Evolutionary conservation across 2,329 filamentous ascomycete species (phyloP).

Genomic region (Alternaria longipes): DNA sequence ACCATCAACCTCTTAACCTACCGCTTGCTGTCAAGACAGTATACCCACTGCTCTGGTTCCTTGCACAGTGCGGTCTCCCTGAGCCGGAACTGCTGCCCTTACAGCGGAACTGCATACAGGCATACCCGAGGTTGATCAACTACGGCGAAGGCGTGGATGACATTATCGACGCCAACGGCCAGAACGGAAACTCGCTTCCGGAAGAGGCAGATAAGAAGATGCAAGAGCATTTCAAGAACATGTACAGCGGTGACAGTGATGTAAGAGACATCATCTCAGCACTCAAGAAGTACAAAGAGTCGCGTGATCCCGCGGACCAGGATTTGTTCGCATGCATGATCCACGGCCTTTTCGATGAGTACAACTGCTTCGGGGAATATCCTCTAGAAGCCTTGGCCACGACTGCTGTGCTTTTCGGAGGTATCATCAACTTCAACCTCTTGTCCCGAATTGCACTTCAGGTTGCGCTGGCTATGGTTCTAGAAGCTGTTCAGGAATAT

Average conservation of each 20-base stretch:
- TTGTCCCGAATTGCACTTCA: conserved; percentile 90
- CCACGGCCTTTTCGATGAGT: conserved; percentile 96
- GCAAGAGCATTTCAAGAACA: conserved; percentile 97
- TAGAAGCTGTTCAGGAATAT: conserved; percentile 93
- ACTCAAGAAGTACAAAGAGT: conserved; percentile 87
- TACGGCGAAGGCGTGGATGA: conserved; percentile 93
- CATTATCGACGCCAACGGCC: conserved; percentile 85
- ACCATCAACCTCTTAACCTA: conserved; percentile 72
- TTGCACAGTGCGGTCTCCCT: conserved; percentile 66
- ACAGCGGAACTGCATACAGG: conserved; percentile 87
- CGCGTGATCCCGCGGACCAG: conserved; percentile 82
- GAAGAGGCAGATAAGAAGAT: conserved; percentile 85
- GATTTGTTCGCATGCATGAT: conserved; percentile 99
- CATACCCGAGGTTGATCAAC: conserved; percentile 94
- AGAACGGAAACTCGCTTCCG: conserved; percentile 81
- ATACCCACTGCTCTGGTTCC: conserved; percentile 77
- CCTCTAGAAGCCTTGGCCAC: conserved; percentile 95
- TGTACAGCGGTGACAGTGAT: conserved; percentile 92
- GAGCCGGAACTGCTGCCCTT: conserved; percentile 79
- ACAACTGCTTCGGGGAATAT: conserved; percentile 93
- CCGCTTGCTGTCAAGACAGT: conserved; percentile 88
- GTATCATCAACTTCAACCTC: conserved; percentile 92
- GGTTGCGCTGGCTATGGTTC: conserved; percentile 94
- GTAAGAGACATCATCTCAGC: conserved; percentile 86
- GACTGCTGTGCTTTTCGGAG: conserved; percentile 94